Evolutionary conservation across 768 basidiomycete species (phyloP).

Genomic region (Basidioascus undulatus): DNA sequence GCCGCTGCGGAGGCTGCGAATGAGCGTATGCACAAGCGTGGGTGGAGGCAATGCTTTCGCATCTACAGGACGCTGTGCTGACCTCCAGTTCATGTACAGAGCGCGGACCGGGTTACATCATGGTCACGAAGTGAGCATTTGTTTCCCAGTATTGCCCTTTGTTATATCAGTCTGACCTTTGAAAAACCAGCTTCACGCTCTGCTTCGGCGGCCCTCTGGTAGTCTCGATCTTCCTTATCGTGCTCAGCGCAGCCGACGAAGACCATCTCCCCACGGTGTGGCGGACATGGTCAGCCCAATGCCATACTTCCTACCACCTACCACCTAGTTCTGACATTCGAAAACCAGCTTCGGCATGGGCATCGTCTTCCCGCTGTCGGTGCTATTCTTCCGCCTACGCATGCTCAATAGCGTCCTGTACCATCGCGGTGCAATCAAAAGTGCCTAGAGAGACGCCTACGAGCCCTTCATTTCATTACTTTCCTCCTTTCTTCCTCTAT

Average conservation of each 20-base stretch:
- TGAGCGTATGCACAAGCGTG: conserved; percentile 34
- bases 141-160: neutral
- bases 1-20: conserved; percentile 49
- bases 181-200: conserved; percentile 11
- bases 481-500: neutral
- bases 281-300: conserved; percentile 25
- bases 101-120: conserved; percentile 47
- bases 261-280: conserved; percentile 38
- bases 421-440: conserved; percentile 38
- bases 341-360: conserved; percentile 30
- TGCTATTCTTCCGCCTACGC: conserved; percentile 44
- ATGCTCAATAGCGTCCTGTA: conserved; percentile 50
- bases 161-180: neutral
- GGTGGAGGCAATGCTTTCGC: too few relatives aligned
- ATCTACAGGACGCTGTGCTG: too few relatives aligned
- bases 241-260: conserved; percentile 37
- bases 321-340: conserved; percentile 8
- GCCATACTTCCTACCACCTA: conserved; percentile 6
- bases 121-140: conserved; percentile 43
- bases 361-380: conserved; percentile 35
- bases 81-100: too few relatives aligned
- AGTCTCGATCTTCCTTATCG: conserved; percentile 40
- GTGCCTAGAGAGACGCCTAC: conserved; percentile 19
- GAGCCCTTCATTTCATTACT: neutral
- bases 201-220: conserved; percentile 45